Percentiles rank a stretch among this genome's conserved stretches.
These are phyloP conservation scores for Xylaria curta DNA, from an alignment of 495 filamentous ascomycete species.

Conservation along the genomic window DNA sequence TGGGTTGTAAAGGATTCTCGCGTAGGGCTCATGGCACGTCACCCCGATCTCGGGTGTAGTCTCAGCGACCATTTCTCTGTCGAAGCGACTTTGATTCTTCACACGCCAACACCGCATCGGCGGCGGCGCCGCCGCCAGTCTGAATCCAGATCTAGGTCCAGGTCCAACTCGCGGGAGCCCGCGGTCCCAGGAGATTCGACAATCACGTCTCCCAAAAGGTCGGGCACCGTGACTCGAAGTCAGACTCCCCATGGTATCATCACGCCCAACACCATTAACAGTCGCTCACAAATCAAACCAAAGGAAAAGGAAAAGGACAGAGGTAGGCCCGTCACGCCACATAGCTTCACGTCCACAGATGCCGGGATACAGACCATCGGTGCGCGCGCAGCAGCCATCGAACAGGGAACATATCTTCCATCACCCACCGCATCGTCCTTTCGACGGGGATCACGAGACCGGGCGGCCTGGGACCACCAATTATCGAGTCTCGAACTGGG, in stretches of 20 bases:
- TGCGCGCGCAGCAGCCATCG: conserved; percentile 43
- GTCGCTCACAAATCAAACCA: conserved; percentile 1
- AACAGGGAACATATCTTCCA: conserved; percentile 48
- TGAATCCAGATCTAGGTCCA: conserved; percentile 12
- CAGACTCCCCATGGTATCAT: conserved; percentile 20
- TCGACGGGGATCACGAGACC: conserved; percentile 28
- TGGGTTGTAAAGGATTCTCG: conserved; percentile 73
- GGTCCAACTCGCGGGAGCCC: conserved; percentile 1
- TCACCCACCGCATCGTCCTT: conserved; percentile 37
- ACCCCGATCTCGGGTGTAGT: conserved; percentile 81
- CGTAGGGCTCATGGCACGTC: conserved; percentile 83
- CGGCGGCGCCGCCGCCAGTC: conserved; percentile 13
- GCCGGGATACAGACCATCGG: conserved; percentile 81
- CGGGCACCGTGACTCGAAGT: conserved; percentile 28
- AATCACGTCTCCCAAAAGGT: conserved; percentile 33
- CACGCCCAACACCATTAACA: conserved; percentile 21
- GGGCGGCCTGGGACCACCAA: conserved; percentile 33
- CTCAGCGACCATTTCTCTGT: conserved; percentile 94
- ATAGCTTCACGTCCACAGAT: conserved; percentile 66
- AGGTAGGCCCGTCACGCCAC: conserved; percentile 31
- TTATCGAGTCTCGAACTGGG: conserved; percentile 29
- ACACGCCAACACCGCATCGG: conserved; percentile 31
- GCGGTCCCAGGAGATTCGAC: background rate
- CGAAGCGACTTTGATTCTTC: conserved; percentile 66
- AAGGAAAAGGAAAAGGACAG: conserved; percentile 4